phyloP scores from a whole-genome alignment of 176 grass and related monocot genomes.

The Carex littledalei region DNA sequence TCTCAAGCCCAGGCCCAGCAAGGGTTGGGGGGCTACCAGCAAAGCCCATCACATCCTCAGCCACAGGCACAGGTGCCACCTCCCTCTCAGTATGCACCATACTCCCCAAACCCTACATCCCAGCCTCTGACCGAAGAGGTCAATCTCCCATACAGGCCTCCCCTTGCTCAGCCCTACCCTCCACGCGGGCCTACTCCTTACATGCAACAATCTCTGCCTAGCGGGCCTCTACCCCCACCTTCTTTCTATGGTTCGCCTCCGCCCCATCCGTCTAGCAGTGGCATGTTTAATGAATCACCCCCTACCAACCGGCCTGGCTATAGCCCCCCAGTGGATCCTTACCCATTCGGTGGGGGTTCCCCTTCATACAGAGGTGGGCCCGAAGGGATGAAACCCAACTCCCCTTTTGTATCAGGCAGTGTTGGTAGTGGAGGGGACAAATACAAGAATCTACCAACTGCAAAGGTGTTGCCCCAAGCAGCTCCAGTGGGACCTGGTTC shows the following conservation, averaged over 20 bases:
- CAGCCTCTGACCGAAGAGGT: conserved; percentile 44
- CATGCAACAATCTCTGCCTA: conserved; percentile 26
- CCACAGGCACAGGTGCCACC: neutral
- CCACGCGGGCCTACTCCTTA: conserved; percentile 35
- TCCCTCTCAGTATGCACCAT: neutral
- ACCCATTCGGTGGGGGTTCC: conserved; percentile 48
- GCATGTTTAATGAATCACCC: conserved; percentile 30
- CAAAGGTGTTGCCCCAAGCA: conserved; percentile 60
- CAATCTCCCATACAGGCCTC: conserved; percentile 30
- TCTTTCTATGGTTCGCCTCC: conserved; percentile 41
- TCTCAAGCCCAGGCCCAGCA: neutral
- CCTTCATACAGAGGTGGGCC: conserved; percentile 44
- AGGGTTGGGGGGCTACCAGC: conserved; percentile 10
- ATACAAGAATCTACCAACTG: conserved; percentile 47
- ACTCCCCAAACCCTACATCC: neutral
- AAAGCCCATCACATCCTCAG: neutral
- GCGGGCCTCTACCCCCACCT: conserved; percentile 30
- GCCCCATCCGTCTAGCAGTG: conserved; percentile 27
- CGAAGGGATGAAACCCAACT: conserved; percentile 37
- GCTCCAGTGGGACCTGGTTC: conserved; percentile 24
- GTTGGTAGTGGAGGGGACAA: conserved; percentile 27
- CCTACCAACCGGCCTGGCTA: conserved; percentile 42
- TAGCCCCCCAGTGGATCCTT: conserved; percentile 31
- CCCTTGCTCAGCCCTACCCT: conserved; percentile 39
- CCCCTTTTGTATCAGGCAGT: conserved; percentile 23